These are phyloP conservation scores for Penicillium egyptiacum DNA, from an alignment of 495 filamentous ascomycete genomes.

Conservation along the genomic window DNA sequence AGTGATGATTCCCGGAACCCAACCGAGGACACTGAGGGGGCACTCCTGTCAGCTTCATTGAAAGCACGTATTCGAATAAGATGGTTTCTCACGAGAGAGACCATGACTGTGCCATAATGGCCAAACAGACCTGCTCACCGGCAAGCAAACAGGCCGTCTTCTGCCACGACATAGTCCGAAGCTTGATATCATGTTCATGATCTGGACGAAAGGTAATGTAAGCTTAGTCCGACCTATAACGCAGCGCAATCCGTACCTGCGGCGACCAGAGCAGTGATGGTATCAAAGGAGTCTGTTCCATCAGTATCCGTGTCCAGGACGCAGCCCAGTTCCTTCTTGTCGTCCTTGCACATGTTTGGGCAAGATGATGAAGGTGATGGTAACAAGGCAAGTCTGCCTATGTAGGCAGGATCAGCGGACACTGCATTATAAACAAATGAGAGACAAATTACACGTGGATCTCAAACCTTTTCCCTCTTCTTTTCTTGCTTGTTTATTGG, in stretches of 20 bases:
- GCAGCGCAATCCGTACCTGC: conserved; percentile 18
- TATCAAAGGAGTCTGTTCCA: conserved; percentile 19
- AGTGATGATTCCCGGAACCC: conserved; percentile 49
- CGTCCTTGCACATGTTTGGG: conserved; percentile 12
- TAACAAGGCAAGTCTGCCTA: background rate
- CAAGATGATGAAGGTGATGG: background rate
- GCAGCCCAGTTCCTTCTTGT: conserved; percentile 17
- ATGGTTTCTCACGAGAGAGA: conserved; percentile 40
- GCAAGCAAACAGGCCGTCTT: conserved; percentile 46
- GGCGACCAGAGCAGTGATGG: conserved; percentile 28
- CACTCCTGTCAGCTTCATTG: background rate
- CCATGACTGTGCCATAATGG: conserved; percentile 53
- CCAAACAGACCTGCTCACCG: conserved; percentile 49
- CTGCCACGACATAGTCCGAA: conserved; percentile 51
- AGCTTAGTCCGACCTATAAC: background rate
- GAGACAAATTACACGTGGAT: background rate
- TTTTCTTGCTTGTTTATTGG: background rate
- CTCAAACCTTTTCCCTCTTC: background rate
- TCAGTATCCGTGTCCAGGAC: conserved; percentile 15
- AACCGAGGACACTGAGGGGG: conserved; percentile 40
- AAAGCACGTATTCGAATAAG: background rate
- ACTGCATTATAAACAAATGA: background rate
- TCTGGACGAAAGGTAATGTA: conserved; percentile 24
- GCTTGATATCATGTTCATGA: conserved; percentile 47
- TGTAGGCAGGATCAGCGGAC: background rate